Percentiles rank a stretch among this genome's conserved stretches.
phyloP scores from a whole-genome alignment of 768 basidiomycete species.

The Pisolithus marmoratus region DNA sequence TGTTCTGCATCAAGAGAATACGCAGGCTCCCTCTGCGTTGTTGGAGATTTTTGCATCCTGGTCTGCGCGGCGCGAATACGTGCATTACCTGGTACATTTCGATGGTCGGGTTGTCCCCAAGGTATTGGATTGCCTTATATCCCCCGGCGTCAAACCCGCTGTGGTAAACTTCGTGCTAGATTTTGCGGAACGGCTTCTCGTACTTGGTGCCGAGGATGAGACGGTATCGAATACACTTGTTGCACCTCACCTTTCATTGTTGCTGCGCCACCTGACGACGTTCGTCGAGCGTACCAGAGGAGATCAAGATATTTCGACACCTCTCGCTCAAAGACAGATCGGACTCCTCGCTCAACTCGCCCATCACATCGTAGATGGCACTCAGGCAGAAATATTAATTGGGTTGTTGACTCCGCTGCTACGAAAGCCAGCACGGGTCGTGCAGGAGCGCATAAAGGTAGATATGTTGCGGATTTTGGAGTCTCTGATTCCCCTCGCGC shows the following conservation, averaged over 20 bases:
- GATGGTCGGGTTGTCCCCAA: conserved; percentile 67
- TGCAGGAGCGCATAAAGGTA: conserved; percentile 83
- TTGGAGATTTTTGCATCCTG: conserved; percentile 82
- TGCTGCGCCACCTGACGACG: conserved; percentile 66
- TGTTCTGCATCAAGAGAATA: conserved; percentile 75
- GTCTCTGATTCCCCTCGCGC: conserved; percentile 61
- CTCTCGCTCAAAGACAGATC: conserved; percentile 78
- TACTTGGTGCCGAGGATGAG: conserved; percentile 45
- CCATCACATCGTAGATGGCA: conserved; percentile 59
- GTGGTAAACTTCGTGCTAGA: conserved; percentile 83
- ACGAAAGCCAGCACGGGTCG: conserved; percentile 64
- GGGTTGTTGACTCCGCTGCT: conserved; percentile 73
- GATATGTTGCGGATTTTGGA: conserved; percentile 70
- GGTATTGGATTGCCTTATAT: conserved; percentile 76
- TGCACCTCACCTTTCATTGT: conserved; percentile 61
- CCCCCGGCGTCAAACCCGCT: conserved; percentile 78
- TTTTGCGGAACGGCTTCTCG: conserved; percentile 68
- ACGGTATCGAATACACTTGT: conserved; percentile 48
- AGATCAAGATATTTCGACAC: conserved; percentile 44
- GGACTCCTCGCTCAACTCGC: conserved; percentile 75
- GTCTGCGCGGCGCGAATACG: conserved; percentile 53
- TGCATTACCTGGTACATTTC: conserved; percentile 61
- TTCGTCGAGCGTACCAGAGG: conserved; percentile 62
- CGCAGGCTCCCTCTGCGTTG: conserved; percentile 84
- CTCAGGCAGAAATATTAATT: conserved; percentile 70